Evolutionary conservation across 129 eudicot genomes (phyloP), one percentile per base, ranked within the genome.

Genomic region (Chrysanthemum makinoi): DNA sequence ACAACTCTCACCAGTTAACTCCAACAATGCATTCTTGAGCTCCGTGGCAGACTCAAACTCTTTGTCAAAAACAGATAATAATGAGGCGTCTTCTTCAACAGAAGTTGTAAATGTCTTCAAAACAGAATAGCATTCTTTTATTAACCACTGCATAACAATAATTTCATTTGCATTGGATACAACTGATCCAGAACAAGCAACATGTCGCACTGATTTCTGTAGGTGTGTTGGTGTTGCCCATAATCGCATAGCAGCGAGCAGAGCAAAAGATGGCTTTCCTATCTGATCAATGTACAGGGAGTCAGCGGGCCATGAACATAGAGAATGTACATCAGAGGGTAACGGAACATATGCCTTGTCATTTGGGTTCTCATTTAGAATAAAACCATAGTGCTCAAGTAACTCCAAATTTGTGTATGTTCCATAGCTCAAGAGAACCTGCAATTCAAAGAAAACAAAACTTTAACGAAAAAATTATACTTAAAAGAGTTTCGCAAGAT

Each of bases 361-460:
- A 43, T 90, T 94, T 57, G 96, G 94, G 63, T 94, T 94, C 20
- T 72, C 79, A 35, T 81, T 51, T 43, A 94, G 80, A 57, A 94
- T 73, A 77, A 94, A 94, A 18, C 99, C 97, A 33, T 94, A 94
- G 77, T 90, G 99, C 70, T 94, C 97, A 16, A 94, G 96, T 75
- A 94, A 96, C 80, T 94, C 99, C 82, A 90, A 62, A 67, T 94
- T 94, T 28, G 97, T 87, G 78, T 94, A 90, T 58, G 91, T 87
- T 63, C 99, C 99, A 62, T 94, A 94, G 88, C 99, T 90, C 75
- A 94, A 77, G 67, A 94, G 87, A 82, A 90, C 97, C 99, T 94
- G 78, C 63, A 75, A 65, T 19, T 17, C 2, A 20, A 69, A 28
- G 33, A 67, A 10, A 81, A 33, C 12, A 5, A 5, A 73, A 24